Evolutionary conservation across 1,284 basidiomycete genomes (phyloP), one percentile per base, ranked within the genome.

Genomic region (Trichosporon sp.): DNA sequence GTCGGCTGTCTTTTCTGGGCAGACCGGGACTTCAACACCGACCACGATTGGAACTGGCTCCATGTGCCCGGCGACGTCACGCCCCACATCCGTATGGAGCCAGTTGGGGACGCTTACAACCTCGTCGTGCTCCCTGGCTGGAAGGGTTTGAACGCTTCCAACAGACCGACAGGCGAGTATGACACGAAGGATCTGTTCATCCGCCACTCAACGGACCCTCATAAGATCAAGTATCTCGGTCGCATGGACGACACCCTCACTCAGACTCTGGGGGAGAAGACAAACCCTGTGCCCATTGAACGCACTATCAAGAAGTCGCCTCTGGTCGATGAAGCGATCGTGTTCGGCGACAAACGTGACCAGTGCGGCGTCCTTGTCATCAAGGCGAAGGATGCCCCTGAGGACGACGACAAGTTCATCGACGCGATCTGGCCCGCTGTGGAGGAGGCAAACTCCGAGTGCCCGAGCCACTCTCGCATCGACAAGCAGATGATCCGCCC

Each of bases 31-130:
- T 77, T 68, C 68, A 78, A 76, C 0, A 80, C 72, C 6, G 89
- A 90, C 81, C 88, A 88, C 73, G 85, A 79, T 21, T 90, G 90
- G 89, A 88, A 88, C 74, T 89, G 87, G 85, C 79, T 89, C 7
- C 79, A 85, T 46, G 79, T 82, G 14, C 77, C 75, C 76, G 87
- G 66, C 74, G 84, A 75, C 0, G 78, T 84, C 40, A 75, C 78
- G 5, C 79, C 86, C 61, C 88, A 86, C 78, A 73, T 88, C 67
- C 79, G 81, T 40, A 84, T 88, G 70, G 87, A 87, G 70, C 81
- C 84, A 11, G 83, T 81, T 56, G 87, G 85, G 0, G 81, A 81
- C 16, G 84, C 82, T 54, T 88, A 84, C 73, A 89, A 90, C 77
- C 81, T 88, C 4, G 85, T 88, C 51, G 84, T 89, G 66, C 81